Evolutionary conservation across 176 grass and related monocot genomes (phyloP).

Genomic region (Avena sativa): DNA sequence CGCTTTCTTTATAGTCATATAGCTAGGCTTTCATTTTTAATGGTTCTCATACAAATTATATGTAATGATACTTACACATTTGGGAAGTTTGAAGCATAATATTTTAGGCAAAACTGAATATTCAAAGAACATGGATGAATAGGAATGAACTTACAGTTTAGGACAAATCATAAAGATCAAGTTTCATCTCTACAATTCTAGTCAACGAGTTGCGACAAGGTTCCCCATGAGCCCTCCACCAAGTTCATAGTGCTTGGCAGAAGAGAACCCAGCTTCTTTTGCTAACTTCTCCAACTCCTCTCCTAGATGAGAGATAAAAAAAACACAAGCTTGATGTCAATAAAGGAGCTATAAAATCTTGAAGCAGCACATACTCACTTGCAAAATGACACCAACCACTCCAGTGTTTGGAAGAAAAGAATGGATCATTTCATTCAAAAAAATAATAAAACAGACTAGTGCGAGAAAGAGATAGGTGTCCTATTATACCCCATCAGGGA

Average conservation of each 20-base stretch:
- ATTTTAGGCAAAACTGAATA: neutral
- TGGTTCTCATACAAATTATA: neutral
- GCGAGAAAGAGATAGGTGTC: neutral
- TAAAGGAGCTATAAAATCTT: neutral
- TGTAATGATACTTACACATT: neutral
- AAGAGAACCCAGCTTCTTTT: constrained; percentile 75
- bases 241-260: constrained; percentile 76
- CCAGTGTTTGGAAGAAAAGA: neutral
- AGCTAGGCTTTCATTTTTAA: neutral
- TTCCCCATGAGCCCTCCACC: constrained; percentile 86
- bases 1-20: neutral
- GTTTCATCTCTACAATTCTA: neutral
- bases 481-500: constrained; percentile 5
- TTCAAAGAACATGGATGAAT: neutral
- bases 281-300: constrained; percentile 83
- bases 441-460: neutral
- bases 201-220: constrained; percentile 64
- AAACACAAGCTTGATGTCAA: constrained; percentile 9
- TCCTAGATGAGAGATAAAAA: constrained; percentile 43
- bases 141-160: neutral
- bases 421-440: neutral
- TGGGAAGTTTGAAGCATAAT: neutral
- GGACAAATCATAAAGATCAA: neutral
- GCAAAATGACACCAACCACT: constrained; percentile 14
- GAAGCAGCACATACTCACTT: neutral